phyloP scores from a whole-genome alignment of 495 filamentous ascomycete genomes.

The Penicillium samsonianum region DNA sequence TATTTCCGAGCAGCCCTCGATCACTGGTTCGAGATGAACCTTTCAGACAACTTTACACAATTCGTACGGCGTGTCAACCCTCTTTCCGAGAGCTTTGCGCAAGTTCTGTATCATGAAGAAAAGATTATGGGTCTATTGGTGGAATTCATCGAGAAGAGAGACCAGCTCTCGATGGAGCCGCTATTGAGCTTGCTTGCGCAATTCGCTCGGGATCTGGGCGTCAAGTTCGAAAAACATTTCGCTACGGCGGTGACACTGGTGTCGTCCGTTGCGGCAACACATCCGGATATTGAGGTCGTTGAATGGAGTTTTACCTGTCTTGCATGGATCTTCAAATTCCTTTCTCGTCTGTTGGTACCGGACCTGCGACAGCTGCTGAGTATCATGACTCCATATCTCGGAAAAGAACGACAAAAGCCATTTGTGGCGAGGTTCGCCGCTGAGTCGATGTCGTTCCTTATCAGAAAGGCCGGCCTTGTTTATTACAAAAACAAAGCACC shows the following conservation, averaged over 20 bases:
- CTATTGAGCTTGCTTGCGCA: constrained; percentile 80
- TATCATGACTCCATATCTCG: constrained; percentile 82
- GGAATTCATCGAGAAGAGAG: constrained; percentile 73
- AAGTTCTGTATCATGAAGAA: constrained; percentile 84
- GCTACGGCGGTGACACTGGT: constrained; percentile 68
- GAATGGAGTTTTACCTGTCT: constrained; percentile 97
- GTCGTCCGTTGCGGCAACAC: constrained; percentile 60
- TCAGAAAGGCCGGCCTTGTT: constrained; percentile 79
- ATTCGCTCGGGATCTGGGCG: constrained; percentile 88
- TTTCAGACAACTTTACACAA: constrained; percentile 73
- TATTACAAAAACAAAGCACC: constrained; percentile 69
- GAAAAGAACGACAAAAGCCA: constrained; percentile 74
- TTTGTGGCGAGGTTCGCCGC: constrained; percentile 90
- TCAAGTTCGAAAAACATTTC: constrained; percentile 88
- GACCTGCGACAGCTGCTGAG: constrained; percentile 82
- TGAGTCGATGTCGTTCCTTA: constrained; percentile 89
- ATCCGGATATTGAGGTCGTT: constrained; percentile 72
- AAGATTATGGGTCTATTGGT: constrained; percentile 78
- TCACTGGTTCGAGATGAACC: constrained; percentile 87
- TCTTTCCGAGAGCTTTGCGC: constrained; percentile 84
- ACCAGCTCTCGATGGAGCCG: constrained; percentile 77
- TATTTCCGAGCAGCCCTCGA: constrained; percentile 80
- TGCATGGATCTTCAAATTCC: constrained; percentile 95
- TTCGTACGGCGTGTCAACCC: constrained; percentile 73
- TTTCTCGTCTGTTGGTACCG: constrained; percentile 80